These are phyloP conservation scores for Lactuca saligna DNA, from an alignment of 129 eudicot genomes.

Conservation along the genomic window DNA sequence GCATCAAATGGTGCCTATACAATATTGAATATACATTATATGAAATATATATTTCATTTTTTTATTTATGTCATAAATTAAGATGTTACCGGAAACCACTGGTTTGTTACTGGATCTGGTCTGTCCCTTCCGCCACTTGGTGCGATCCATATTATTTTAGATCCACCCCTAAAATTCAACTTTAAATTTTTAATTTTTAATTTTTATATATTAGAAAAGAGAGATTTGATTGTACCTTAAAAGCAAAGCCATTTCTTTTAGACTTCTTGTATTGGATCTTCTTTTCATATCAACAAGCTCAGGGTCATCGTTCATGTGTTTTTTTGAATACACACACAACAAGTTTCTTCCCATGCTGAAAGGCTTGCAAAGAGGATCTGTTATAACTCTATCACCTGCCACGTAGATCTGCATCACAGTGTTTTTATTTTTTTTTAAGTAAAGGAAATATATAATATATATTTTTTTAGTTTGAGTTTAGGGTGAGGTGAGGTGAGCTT, in stretches of 20 bases:
- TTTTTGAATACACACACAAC: slow-evolving; percentile 86
- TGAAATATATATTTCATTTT: not conserved
- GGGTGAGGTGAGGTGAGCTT: slow-evolving; percentile 2
- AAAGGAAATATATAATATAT: no score
- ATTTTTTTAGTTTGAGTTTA: no score
- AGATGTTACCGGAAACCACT: slow-evolving; percentile 84
- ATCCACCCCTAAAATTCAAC: slow-evolving; percentile 71
- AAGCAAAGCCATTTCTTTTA: slow-evolving; percentile 92
- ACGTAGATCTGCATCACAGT: slow-evolving; percentile 72
- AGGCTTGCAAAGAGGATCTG: slow-evolving; percentile 99
- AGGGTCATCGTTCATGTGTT: slow-evolving; percentile 90
- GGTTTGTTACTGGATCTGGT: slow-evolving; percentile 82
- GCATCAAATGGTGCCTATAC: slow-evolving; percentile 94
- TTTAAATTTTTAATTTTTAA: no score
- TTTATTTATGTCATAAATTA: no score
- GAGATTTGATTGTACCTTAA: slow-evolving; percentile 50
- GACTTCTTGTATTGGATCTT: slow-evolving; percentile 85
- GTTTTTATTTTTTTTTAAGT: not conserved
- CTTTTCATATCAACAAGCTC: slow-evolving; percentile 85
- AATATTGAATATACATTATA: slow-evolving; percentile 6
- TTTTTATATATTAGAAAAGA: no score
- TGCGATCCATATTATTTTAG: slow-evolving; percentile 96
- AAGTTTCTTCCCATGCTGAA: slow-evolving; percentile 99
- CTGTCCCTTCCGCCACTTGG: slow-evolving; percentile 99
- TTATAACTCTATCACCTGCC: slow-evolving; percentile 96